phyloP scores from a whole-genome alignment of 495 filamentous ascomycete genomes.

The Pseudomonodictys pantanalensis region DNA sequence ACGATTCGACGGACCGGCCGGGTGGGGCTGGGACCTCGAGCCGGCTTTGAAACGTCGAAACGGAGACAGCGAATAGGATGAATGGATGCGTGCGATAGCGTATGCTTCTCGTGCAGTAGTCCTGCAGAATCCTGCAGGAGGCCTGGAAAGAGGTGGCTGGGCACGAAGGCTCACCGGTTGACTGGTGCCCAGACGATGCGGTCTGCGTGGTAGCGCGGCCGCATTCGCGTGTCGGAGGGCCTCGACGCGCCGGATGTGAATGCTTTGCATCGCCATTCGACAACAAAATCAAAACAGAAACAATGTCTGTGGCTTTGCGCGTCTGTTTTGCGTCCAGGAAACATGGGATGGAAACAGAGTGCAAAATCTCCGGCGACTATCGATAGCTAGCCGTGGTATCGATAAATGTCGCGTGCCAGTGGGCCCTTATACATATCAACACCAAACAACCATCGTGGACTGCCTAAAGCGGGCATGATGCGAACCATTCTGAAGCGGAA shows the following conservation, averaged over 20 bases:
- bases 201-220: neutral
- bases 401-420: neutral
- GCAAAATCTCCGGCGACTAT: neutral
- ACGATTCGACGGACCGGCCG: conserved; percentile 16
- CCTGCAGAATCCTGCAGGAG: conserved; percentile 22
- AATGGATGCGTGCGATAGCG: neutral
- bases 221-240: neutral
- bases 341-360: neutral
- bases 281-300: neutral
- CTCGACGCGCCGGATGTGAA: neutral
- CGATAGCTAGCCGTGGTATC: neutral
- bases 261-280: neutral
- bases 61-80: conserved; percentile 25
- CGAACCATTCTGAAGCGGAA: too few relatives aligned
- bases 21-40: conserved; percentile 18
- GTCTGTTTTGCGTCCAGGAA: neutral
- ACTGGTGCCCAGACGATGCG: too few relatives aligned
- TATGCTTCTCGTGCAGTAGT: conserved; percentile 24
- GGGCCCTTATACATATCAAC: neutral
- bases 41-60: conserved; percentile 31
- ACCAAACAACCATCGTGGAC: neutral
- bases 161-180: conserved; percentile 2
- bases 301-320: neutral
- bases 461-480: too few relatives aligned
- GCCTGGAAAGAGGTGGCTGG: conserved; percentile 14